These are phyloP conservation scores for Goffeauzyma gilvescens DNA, from an alignment of 768 basidiomycete species.

Conservation along the genomic window DNA sequence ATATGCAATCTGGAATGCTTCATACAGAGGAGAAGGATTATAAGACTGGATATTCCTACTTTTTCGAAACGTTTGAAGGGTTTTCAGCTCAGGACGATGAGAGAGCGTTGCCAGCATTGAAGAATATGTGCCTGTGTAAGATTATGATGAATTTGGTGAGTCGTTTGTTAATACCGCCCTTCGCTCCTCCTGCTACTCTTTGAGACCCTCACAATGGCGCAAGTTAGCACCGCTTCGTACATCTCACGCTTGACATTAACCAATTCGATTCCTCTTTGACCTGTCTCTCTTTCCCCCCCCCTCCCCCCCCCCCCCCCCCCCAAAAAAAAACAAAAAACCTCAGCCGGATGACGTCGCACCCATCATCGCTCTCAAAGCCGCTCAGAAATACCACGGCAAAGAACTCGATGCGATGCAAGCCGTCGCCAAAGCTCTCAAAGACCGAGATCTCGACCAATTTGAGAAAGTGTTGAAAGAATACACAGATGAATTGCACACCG, in stretches of 20 bases:
- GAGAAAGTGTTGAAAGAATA: constrained; percentile 73
- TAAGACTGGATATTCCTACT: constrained; percentile 89
- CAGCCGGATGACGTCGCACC: constrained; percentile 87
- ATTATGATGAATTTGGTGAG: constrained; percentile 87
- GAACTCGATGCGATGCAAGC: constrained; percentile 94
- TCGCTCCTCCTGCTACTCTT: neutral
- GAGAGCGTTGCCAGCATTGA: constrained; percentile 61
- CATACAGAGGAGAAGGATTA: constrained; percentile 98
- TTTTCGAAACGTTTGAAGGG: constrained; percentile 90
- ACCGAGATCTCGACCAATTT: constrained; percentile 72
- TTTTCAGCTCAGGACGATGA: constrained; percentile 58
- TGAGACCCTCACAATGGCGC: no score
- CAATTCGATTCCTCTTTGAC: no score
- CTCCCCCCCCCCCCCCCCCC: no score
- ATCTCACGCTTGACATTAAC: neutral
- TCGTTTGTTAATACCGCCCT: constrained; percentile 8
- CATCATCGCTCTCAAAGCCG: constrained; percentile 67
- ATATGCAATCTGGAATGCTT: constrained; percentile 58
- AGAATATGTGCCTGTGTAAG: constrained; percentile 97
- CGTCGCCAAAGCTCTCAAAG: constrained; percentile 81
- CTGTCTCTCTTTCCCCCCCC: no score
- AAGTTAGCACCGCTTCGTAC: neutral
- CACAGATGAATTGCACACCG: constrained; percentile 75
- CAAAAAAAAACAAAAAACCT: no score
- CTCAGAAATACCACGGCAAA: constrained; percentile 66